phyloP scores from a whole-genome alignment of 805 yeast species.

The Metschnikowia bowlesiae region DNA sequence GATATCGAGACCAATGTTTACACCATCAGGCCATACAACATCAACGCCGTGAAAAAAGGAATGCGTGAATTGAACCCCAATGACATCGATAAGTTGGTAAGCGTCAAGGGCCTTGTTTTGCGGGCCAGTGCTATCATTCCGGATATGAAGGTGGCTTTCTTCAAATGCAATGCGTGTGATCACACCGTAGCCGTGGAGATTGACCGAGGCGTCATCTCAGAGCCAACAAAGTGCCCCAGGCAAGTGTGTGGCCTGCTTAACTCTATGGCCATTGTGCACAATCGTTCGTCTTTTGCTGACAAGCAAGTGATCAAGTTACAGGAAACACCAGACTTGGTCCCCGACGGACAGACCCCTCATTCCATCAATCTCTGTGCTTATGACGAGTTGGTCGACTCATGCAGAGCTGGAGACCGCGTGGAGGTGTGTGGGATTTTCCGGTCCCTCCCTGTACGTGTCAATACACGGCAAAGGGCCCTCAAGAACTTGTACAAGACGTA shows the following conservation, averaged over 20 bases:
- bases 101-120: slow-evolving; percentile 84
- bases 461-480: slow-evolving; percentile 77
- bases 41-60: slow-evolving; percentile 62
- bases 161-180: slow-evolving; percentile 91
- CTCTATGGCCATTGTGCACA: slow-evolving; percentile 88
- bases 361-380: slow-evolving; percentile 90
- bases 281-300: slow-evolving; percentile 89
- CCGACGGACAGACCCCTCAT: slow-evolving; percentile 98
- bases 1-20: slow-evolving; percentile 78
- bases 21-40: slow-evolving; percentile 85
- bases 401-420: slow-evolving; percentile 94
- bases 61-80: slow-evolving; percentile 92
- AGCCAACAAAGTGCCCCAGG: slow-evolving; percentile 92
- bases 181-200: slow-evolving; percentile 89
- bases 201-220: slow-evolving; percentile 91
- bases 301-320: slow-evolving; percentile 92
- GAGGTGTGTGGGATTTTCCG: slow-evolving; percentile 95
- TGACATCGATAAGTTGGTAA: slow-evolving; percentile 89
- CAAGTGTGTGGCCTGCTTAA: slow-evolving; percentile 74
- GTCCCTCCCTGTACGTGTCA: slow-evolving; percentile 85
- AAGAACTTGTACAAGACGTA: slow-evolving; percentile 87
- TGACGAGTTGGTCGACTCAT: slow-evolving; percentile 91
- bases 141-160: slow-evolving; percentile 96
- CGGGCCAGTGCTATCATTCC: slow-evolving; percentile 91
- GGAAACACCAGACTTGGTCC: slow-evolving; percentile 94